Conservation (phyloP, 441 rosid species). For the Adansonia gregorii region DNA sequence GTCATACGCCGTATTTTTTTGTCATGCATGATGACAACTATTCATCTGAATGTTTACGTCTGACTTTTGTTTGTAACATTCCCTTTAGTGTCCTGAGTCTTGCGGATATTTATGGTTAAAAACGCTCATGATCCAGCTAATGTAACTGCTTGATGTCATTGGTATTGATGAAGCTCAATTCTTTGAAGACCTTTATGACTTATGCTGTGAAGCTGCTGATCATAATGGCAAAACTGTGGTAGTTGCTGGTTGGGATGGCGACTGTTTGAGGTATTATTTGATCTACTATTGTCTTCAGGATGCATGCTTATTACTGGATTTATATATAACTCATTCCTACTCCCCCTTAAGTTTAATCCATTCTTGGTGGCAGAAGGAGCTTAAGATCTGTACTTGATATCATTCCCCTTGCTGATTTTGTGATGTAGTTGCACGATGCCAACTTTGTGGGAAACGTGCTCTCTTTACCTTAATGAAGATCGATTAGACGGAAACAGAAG, state of each 20-base stretch:
- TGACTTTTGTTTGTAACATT: slow-evolving; percentile 8
- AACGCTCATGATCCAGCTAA: slow-evolving; percentile 20
- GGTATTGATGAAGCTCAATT: slow-evolving; percentile 90
- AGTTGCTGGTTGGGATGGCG: slow-evolving; percentile 82
- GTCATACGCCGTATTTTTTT: slow-evolving; percentile 20
- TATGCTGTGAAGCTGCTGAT: slow-evolving; percentile 81
- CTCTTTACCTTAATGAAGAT: slow-evolving; percentile 73
- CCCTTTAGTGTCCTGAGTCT: neutral
- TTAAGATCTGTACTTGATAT: slow-evolving; percentile 59
- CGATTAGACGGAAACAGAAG: slow-evolving; percentile 45
- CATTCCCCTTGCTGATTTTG: too few relatives aligned
- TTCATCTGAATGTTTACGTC: neutral
- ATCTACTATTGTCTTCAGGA: neutral
- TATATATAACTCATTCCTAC: neutral
- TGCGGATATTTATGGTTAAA: slow-evolving; percentile 16
- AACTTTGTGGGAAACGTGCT: slow-evolving; percentile 70
- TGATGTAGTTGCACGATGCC: slow-evolving; percentile 50
- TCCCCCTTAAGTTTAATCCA: slow-evolving; percentile 6
- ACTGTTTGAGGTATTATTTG: slow-evolving; percentile 58
- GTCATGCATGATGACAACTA: neutral
- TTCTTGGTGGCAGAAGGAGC: slow-evolving; percentile 57
- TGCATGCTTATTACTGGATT: neutral
- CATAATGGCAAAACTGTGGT: slow-evolving; percentile 67
- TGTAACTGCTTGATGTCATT: slow-evolving; percentile 73
- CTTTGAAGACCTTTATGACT: slow-evolving; percentile 72